phyloP scores from a whole-genome alignment of 495 filamentous ascomycete species.

The Aspergillus avenaceus region DNA sequence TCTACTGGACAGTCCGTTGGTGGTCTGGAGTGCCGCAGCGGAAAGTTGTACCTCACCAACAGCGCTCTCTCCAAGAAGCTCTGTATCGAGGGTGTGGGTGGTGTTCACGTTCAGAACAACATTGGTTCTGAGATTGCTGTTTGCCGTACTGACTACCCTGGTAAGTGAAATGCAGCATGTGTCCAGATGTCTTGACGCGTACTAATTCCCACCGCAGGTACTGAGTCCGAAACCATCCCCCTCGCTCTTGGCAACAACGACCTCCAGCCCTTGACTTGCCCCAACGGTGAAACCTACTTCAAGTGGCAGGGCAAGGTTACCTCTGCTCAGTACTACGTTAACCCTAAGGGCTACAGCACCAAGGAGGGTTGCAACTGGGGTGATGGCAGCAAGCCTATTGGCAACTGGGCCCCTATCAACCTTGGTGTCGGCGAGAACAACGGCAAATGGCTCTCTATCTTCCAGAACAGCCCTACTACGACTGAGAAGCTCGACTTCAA shows the following conservation, averaged over 20 bases:
- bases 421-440: constrained; percentile 71
- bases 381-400: constrained; percentile 53
- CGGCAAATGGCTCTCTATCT: constrained; percentile 80
- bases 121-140: constrained; percentile 61
- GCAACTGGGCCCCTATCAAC: constrained; percentile 91
- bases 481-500: constrained; percentile 63
- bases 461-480: constrained; percentile 64
- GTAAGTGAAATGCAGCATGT: constrained; percentile 20
- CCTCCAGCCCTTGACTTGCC: constrained; percentile 64
- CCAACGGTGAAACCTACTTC: constrained; percentile 68
- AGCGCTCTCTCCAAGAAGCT: constrained; percentile 57
- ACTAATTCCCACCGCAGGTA: constrained; percentile 38
- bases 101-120: constrained; percentile 70
- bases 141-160: constrained; percentile 96
- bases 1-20: constrained; percentile 80
- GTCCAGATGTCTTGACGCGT: background rate
- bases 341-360: constrained; percentile 64
- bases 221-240: constrained; percentile 80
- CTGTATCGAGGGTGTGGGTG: constrained; percentile 69
- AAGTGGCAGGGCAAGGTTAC: constrained; percentile 68
- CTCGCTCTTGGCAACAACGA: constrained; percentile 54
- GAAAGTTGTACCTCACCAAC: constrained; percentile 78
- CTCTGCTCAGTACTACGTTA: constrained; percentile 96
- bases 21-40: constrained; percentile 72
- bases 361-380: constrained; percentile 80